Evolutionary conservation across 352 stramenopile species (phyloP).

Genomic region (Phytophthora pistaciae): DNA sequence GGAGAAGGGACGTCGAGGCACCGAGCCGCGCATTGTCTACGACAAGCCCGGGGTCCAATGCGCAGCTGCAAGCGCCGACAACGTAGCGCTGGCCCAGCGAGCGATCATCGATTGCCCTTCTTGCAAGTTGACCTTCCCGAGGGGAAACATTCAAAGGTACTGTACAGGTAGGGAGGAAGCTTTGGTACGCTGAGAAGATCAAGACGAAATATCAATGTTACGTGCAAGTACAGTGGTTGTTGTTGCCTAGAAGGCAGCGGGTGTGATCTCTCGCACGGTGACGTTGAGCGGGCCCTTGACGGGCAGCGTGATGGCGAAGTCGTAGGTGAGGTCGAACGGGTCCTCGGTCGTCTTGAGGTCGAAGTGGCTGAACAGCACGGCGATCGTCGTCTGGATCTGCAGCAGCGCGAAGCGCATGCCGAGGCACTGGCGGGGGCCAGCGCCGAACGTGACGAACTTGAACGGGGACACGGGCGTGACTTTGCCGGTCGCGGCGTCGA

Average conservation of each 20-base stretch:
- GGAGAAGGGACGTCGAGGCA: slow-evolving; percentile 11
- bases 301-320: slow-evolving; percentile 41
- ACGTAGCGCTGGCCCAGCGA: slow-evolving; percentile 1
- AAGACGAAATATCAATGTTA: neutral
- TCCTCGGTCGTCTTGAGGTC: slow-evolving; percentile 39
- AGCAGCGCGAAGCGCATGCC: slow-evolving; percentile 60
- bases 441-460: slow-evolving; percentile 68
- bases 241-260: slow-evolving; percentile 24
- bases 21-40: slow-evolving; percentile 15
- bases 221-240: neutral
- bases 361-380: slow-evolving; percentile 51
- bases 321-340: slow-evolving; percentile 47
- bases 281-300: slow-evolving; percentile 44
- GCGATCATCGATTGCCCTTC: neutral
- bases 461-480: slow-evolving; percentile 47
- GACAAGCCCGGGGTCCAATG: slow-evolving; percentile 1
- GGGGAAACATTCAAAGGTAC: neutral
- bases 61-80: slow-evolving; percentile 19
- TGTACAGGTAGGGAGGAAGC: neutral
- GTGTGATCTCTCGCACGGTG: slow-evolving; percentile 28
- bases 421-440: slow-evolving; percentile 64
- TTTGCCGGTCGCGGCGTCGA: slow-evolving; percentile 47
- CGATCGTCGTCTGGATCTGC: slow-evolving; percentile 56
- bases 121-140: neutral
- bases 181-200: neutral